Conservation (phyloP, 768 basidiomycete species). For the Mycena capillaripes region DNA sequence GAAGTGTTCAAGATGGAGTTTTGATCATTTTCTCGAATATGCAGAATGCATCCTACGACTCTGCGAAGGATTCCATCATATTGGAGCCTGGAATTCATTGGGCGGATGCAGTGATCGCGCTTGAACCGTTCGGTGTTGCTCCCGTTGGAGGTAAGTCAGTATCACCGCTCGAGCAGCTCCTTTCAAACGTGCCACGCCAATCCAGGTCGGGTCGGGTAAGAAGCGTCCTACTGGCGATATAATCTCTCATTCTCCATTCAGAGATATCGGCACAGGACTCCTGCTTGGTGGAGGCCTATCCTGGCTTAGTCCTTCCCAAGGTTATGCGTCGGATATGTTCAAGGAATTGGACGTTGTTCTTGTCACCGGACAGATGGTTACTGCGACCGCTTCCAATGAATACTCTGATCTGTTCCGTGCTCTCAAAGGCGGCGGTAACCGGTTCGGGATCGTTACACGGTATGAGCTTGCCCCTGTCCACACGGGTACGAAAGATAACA, state of each 20-base stretch:
- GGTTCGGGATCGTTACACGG: slow-evolving; percentile 60
- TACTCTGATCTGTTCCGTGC: slow-evolving; percentile 59
- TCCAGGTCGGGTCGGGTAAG: slow-evolving; percentile 12
- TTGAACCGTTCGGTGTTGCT: slow-evolving; percentile 54
- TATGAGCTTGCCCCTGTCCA: slow-evolving; percentile 55
- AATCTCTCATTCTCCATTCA: slow-evolving; percentile 22
- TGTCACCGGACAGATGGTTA: slow-evolving; percentile 54
- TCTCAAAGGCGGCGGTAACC: slow-evolving; percentile 58
- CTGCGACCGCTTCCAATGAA: slow-evolving; percentile 54
- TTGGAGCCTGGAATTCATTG: slow-evolving; percentile 56
- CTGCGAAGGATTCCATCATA: slow-evolving; percentile 50
- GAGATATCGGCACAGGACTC: slow-evolving; percentile 58
- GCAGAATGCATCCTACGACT: slow-evolving; percentile 45
- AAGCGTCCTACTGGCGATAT: too few species aligned
- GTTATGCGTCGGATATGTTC: slow-evolving; percentile 54
- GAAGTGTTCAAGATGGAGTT: slow-evolving; percentile 54
- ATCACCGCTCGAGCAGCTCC: background rate
- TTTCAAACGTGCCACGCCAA: background rate
- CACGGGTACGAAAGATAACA: slow-evolving; percentile 52
- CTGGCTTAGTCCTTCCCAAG: slow-evolving; percentile 51
- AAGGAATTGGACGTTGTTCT: slow-evolving; percentile 59
- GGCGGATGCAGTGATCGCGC: slow-evolving; percentile 50
- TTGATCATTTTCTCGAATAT: slow-evolving; percentile 56
- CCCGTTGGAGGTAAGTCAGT: slow-evolving; percentile 48
- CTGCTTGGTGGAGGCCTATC: slow-evolving; percentile 60